A percentile compares a stretch with the other conserved stretches of the same genome.
phyloP scores from a whole-genome alignment of 2,329 filamentous ascomycete genomes.

The Fusarium sp. region DNA sequence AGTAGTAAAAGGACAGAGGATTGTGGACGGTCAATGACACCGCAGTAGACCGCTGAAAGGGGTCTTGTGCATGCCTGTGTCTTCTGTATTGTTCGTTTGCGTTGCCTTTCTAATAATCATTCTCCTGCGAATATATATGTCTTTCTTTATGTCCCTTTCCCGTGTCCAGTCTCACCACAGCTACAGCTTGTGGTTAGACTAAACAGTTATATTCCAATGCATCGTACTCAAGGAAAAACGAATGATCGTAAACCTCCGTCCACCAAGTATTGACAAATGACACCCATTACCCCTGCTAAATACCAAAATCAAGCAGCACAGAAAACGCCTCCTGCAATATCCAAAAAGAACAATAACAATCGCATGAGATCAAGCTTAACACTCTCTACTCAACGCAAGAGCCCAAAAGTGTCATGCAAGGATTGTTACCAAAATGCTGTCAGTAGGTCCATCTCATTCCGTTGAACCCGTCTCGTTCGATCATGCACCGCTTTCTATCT shows the following conservation, averaged over 20 bases:
- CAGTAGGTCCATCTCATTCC: constrained; percentile 17
- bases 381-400: constrained; percentile 4
- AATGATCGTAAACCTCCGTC: constrained; percentile 13
- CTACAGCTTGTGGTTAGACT: constrained; percentile 9
- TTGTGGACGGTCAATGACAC: constrained; percentile 6
- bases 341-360: not conserved
- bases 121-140: constrained; percentile 20
- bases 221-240: constrained; percentile 18
- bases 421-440: constrained; percentile 13
- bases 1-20: not conserved
- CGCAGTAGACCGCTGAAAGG: constrained; percentile 14
- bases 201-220: constrained; percentile 20
- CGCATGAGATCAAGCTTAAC: constrained; percentile 6
- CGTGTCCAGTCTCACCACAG: constrained; percentile 18
- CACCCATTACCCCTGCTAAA: not conserved
- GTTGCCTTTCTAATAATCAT: constrained; percentile 20
- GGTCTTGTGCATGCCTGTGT: constrained; percentile 10
- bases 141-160: constrained; percentile 9
- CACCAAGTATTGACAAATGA: constrained; percentile 1
- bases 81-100: constrained; percentile 14
- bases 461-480: constrained; percentile 3
- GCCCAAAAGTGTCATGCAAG: constrained; percentile 1
- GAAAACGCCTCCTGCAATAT: constrained; percentile 32
- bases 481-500: constrained; percentile 25
- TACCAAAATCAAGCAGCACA: constrained; percentile 8